Base-by-base conservation (phyloP, 176 grass and related monocot species). In the Raddia distichophylla region DNA sequence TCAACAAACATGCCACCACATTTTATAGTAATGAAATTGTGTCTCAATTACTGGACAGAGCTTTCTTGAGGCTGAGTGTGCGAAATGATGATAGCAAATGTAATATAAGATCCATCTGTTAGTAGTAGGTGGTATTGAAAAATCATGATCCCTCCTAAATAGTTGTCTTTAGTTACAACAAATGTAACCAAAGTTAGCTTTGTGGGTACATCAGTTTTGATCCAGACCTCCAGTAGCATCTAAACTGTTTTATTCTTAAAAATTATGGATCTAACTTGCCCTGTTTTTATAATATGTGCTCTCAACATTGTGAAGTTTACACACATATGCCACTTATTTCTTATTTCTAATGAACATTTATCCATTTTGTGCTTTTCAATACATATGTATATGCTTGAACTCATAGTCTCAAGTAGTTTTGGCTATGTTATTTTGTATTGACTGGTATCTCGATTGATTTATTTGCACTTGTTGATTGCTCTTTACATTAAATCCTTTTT, bases 21-120 rank as follows among this genome's bases (percentile, higher is more conserved):
- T 59, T 10, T 61, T 72, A 55, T 48, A 66, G 11, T 64, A 8
- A 0, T 59, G 2, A 63, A 18, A 10, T 49, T 89, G 0, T 68
- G 49, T 67, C 44, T 78, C 10, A 35, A 22, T 48, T 53, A 81
- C 3, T 67, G 71, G 3, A 69, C 10, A 64, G 6, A 80, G 68
- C 22, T 35, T 67, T 47, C 58, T 44, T 54, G 40, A 58, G 50
- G 19, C 15, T 62, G 79, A 12, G n/a, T 40, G 2, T 44, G 20
- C 46, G 34, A 18, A 48, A 19, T 54, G 7, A 43, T 64, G 58
- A 51, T 61, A 37, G 33, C 14, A 40, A 61, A 51, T 86, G 4
- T 22, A 50, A 74, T 11, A 74, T 74, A 17, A 46, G 12, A 46
- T 56, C 37, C 33, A 56, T 80, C n/a, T 56, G 37, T 40, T 5